Conservation (phyloP, 495 filamentous ascomycete genomes). For the Neurospora sp. region DNA sequence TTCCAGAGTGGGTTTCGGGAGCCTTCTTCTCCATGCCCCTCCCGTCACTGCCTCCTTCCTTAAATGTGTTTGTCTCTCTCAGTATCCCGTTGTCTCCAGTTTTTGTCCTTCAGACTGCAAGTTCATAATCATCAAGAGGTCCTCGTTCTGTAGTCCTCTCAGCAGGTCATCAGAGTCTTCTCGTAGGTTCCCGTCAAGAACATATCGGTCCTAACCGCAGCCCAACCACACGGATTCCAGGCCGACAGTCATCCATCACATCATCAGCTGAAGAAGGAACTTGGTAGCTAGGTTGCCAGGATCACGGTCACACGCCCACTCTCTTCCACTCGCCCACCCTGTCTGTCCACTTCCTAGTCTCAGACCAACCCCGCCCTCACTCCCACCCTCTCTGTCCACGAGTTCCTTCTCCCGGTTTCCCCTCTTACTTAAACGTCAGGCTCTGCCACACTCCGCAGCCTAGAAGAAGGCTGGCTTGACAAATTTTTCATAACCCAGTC, state of each 20-base stretch:
- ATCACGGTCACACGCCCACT: background rate
- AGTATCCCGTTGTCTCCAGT: background rate
- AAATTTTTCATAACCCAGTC: background rate
- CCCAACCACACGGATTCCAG: background rate
- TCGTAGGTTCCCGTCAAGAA: background rate
- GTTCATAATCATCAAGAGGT: background rate
- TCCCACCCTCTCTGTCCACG: constrained; percentile 1
- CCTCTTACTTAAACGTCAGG: background rate
- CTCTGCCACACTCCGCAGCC: background rate
- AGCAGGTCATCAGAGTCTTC: background rate
- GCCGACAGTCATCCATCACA: background rate
- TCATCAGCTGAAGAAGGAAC: background rate
- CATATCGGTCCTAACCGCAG: background rate
- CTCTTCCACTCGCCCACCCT: constrained; percentile 1
- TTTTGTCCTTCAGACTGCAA: background rate
- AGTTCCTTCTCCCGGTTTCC: background rate
- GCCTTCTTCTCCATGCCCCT: background rate
- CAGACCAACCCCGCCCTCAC: constrained; percentile 2
- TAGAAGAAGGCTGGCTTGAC: background rate
- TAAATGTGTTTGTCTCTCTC: background rate
- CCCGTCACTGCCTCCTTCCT: background rate
- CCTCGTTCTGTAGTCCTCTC: background rate
- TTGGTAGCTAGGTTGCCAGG: background rate
- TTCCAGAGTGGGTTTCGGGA: background rate
- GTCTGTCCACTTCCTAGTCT: constrained; percentile 2